Conservation (phyloP, 1,284 basidiomycete genomes). For the Cutaneotrichosporon cutaneum region DNA sequence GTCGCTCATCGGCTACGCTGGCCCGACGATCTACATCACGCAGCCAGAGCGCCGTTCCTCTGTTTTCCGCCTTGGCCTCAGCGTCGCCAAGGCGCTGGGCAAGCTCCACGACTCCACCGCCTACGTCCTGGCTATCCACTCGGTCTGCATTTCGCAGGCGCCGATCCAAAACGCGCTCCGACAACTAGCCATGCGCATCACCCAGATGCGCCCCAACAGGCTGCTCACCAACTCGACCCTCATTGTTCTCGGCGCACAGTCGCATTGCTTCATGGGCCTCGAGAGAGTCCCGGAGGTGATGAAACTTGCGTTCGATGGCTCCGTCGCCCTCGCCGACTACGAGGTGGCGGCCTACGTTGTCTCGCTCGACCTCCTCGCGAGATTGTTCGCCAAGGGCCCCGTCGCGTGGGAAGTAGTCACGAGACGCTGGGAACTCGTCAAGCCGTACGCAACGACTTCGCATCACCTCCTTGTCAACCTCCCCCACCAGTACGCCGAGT, state of each 20-base stretch:
- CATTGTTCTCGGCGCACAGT: constrained; percentile 25
- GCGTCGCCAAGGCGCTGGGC: constrained; percentile 23
- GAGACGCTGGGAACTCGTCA: constrained; percentile 27
- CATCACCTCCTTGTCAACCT: constrained; percentile 24
- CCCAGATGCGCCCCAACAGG: constrained; percentile 15
- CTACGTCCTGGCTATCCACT: constrained; percentile 28
- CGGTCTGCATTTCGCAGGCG: constrained; percentile 22
- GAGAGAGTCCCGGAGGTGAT: constrained; percentile 13
- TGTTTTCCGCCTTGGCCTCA: constrained; percentile 30
- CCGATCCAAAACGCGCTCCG: constrained; percentile 21
- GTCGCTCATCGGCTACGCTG: constrained; percentile 33
- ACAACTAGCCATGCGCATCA: constrained; percentile 15
- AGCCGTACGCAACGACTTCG: constrained; percentile 23
- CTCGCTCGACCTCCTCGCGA: constrained; percentile 24
- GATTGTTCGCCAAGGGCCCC: constrained; percentile 17
- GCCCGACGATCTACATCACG: constrained; percentile 33
- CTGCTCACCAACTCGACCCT: constrained; percentile 24
- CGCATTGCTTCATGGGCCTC: constrained; percentile 18
- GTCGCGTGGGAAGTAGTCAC: constrained; percentile 18
- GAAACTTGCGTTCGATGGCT: constrained; percentile 25
- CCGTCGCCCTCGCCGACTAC: constrained; percentile 29
- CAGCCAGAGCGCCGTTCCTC: constrained; percentile 19
- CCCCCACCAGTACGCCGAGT: constrained; percentile 33
- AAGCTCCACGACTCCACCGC: constrained; percentile 26
- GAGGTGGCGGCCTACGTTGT: constrained; percentile 34